phyloP scores from a whole-genome alignment of 345 rosid genomes.

The Mallotus nudiflorus region DNA sequence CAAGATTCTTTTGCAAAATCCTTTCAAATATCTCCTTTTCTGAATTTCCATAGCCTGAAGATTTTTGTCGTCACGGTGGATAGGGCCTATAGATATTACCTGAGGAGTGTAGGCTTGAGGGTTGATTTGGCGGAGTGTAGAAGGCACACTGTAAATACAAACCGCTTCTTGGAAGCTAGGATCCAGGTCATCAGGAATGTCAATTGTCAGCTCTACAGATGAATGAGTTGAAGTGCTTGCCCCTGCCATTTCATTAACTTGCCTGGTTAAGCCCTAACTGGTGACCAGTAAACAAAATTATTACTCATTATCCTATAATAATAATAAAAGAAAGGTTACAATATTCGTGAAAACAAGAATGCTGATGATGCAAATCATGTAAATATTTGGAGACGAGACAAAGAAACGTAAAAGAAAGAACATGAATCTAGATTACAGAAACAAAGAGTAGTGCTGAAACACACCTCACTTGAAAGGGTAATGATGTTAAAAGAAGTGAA shows the following conservation, averaged over 20 bases:
- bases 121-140: not conserved
- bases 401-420: too few relatives aligned
- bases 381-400: too few relatives aligned
- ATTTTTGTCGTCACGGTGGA: not conserved
- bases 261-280: too few relatives aligned
- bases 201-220: not conserved
- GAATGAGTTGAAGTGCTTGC: not conserved
- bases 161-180: not conserved
- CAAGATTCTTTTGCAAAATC: not conserved
- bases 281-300: too few relatives aligned
- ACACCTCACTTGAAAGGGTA: too few relatives aligned
- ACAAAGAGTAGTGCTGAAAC: too few relatives aligned
- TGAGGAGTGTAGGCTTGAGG: slow-evolving; percentile 9
- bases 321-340: too few relatives aligned
- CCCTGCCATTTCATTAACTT: not conserved
- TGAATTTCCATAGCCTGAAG: not conserved
- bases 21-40: slow-evolving; percentile 2
- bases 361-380: too few relatives aligned
- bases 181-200: not conserved
- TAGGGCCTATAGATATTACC: slow-evolving; percentile 16
- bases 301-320: too few relatives aligned
- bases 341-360: too few relatives aligned
- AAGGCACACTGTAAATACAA: slow-evolving; percentile 4
- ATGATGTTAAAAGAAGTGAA: too few relatives aligned
- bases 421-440: too few relatives aligned